These are phyloP conservation scores for Aspergillus chevalieri DNA, from an alignment of 2,329 filamentous ascomycete genomes.

Conservation along the genomic window DNA sequence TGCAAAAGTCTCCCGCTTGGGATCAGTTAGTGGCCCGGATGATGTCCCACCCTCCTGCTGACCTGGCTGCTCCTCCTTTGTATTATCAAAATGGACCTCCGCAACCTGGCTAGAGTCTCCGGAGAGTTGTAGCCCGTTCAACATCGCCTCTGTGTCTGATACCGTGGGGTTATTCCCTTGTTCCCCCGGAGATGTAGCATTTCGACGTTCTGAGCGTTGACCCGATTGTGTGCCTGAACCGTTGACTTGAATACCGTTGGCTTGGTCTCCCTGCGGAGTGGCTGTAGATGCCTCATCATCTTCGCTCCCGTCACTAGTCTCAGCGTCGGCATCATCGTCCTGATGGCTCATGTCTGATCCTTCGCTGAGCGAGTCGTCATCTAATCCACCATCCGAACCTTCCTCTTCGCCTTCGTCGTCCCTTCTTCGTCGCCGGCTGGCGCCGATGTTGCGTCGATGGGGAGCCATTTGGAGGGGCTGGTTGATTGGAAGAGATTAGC, in stretches of 20 bases:
- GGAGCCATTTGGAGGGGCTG: slow-evolving; percentile 33
- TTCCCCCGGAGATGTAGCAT: slow-evolving; percentile 28
- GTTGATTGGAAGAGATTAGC: no score
- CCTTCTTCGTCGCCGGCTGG: slow-evolving; percentile 39
- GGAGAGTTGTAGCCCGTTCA: slow-evolving; percentile 51
- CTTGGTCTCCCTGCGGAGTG: slow-evolving; percentile 17
- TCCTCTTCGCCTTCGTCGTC: slow-evolving; percentile 48
- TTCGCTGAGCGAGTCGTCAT: slow-evolving; percentile 60
- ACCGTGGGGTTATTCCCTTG: slow-evolving; percentile 33
- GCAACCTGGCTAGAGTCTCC: slow-evolving; percentile 31
- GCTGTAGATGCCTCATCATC: slow-evolving; percentile 39
- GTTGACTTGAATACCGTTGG: slow-evolving; percentile 19
- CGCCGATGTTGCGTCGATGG: slow-evolving; percentile 39
- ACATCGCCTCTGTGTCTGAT: slow-evolving; percentile 56
- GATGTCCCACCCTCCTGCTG: slow-evolving; percentile 31
- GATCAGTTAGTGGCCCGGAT: slow-evolving; percentile 32
- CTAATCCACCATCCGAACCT: slow-evolving; percentile 44
- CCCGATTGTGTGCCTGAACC: slow-evolving; percentile 23
- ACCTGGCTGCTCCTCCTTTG: slow-evolving; percentile 22
- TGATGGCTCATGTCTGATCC: slow-evolving; percentile 52
- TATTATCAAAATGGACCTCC: slow-evolving; percentile 48
- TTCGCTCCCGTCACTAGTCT: slow-evolving; percentile 54
- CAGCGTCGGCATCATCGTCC: slow-evolving; percentile 54
- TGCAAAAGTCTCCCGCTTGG: slow-evolving; percentile 51
- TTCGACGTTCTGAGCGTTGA: slow-evolving; percentile 26